Evolutionary conservation across 179 eudicot genomes (phyloP).

Genomic region (Beta corolliflora): DNA sequence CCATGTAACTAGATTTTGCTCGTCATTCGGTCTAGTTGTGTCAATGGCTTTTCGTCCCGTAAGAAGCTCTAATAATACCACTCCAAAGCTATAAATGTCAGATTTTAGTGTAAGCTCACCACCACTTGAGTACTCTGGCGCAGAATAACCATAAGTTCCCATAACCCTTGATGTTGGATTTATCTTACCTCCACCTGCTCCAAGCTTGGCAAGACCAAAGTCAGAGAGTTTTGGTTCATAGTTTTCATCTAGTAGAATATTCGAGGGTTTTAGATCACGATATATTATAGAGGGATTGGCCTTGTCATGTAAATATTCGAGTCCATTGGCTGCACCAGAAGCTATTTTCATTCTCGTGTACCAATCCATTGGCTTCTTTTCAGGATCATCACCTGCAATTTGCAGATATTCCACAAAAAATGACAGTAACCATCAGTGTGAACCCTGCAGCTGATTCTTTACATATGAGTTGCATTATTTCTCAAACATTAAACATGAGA

Average conservation of each 20-base stretch:
- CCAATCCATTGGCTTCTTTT: conserved; percentile 47
- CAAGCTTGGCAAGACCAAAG: conserved; percentile 47
- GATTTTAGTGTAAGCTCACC: conserved; percentile 53
- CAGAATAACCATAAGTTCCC: conserved; percentile 56
- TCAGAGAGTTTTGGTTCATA: conserved; percentile 52
- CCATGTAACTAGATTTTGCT: conserved; percentile 58
- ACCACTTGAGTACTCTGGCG: conserved; percentile 52
- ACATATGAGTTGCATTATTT: too few species aligned
- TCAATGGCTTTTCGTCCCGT: conserved; percentile 48
- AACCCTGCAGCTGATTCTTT: too few species aligned
- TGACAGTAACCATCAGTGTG: too few species aligned
- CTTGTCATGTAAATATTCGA: conserved; percentile 51
- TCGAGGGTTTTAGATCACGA: conserved; percentile 49
- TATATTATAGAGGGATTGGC: conserved; percentile 52
- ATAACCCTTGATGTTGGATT: conserved; percentile 44
- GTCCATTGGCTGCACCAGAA: conserved; percentile 47
- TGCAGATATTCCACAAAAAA: neutral
- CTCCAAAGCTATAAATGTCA: conserved; percentile 55
- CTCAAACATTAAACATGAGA: too few species aligned
- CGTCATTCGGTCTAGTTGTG: conserved; percentile 50
- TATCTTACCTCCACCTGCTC: conserved; percentile 42
- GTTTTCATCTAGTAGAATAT: conserved; percentile 40
- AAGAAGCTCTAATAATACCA: conserved; percentile 48
- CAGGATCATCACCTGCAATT: conserved; percentile 38
- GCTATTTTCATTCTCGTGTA: conserved; percentile 56